A percentile compares a stretch with the other conserved stretches of the same genome.
Conservation (phyloP, 768 basidiomycete genomes). For the Cyclocybe aegerita region DNA sequence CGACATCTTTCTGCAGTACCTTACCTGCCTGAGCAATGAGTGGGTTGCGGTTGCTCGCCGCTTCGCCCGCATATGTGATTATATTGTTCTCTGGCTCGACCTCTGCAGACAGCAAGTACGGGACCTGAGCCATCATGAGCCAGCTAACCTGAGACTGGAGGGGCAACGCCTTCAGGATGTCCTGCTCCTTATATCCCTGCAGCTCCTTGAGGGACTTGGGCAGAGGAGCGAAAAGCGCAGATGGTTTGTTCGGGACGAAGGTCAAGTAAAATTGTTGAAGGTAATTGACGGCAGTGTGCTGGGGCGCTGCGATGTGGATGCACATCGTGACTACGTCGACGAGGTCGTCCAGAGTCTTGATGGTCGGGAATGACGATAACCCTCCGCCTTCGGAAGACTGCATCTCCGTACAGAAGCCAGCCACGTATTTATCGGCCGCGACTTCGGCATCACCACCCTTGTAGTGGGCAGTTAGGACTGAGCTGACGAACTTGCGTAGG, state of each 20-base stretch:
- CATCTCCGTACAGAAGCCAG: constrained; percentile 22
- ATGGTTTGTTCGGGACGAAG: constrained; percentile 30
- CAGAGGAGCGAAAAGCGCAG: constrained; percentile 22
- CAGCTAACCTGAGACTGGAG: constrained; percentile 19
- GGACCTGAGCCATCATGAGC: constrained; percentile 28
- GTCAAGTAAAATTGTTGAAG: constrained; percentile 33
- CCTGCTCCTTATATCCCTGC: constrained; percentile 15
- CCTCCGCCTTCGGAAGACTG: constrained; percentile 18
- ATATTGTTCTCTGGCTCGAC: constrained; percentile 22
- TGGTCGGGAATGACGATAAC: constrained; percentile 22
- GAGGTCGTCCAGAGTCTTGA: constrained; percentile 23
- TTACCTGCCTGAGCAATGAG: no score
- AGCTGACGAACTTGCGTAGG: constrained; percentile 22
- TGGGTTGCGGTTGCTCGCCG: no score
- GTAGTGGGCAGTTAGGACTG: constrained; percentile 17
- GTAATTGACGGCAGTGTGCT: constrained; percentile 33
- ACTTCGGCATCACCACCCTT: constrained; percentile 19
- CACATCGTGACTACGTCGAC: constrained; percentile 30
- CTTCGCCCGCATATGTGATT: constrained; percentile 18
- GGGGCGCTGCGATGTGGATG: constrained; percentile 30
- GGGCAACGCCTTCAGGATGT: constrained; percentile 23
- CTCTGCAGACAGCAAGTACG: constrained; percentile 26
- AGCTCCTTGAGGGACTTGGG: constrained; percentile 21
- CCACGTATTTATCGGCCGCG: constrained; percentile 16
- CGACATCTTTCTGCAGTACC: no score